Conservation (phyloP, 257 asterid species). For the Forsythia viridissima region DNA sequence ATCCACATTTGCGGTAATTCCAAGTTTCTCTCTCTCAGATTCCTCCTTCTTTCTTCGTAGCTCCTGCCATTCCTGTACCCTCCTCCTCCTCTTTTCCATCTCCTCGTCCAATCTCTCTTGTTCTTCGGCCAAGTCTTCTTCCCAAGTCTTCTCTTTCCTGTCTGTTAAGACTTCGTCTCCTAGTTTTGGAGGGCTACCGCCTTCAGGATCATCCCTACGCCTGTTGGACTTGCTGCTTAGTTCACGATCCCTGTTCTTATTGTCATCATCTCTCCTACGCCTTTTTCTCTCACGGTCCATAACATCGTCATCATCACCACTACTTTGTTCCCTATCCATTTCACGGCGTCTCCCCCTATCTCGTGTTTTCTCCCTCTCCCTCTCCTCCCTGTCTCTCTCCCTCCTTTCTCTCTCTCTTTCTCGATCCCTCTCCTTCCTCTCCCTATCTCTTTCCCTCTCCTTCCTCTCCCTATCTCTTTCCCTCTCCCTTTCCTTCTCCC, state of each 20-base stretch:
- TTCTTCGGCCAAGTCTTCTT: slow-evolving; percentile 80
- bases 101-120: slow-evolving; percentile 81
- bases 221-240: slow-evolving; percentile 36
- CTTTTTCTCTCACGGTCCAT: slow-evolving; percentile 65
- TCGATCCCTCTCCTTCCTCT: slow-evolving; percentile 15
- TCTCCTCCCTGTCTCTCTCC: slow-evolving; percentile 23
- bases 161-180: slow-evolving; percentile 38
- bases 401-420: slow-evolving; percentile 24
- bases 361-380: slow-evolving; percentile 39
- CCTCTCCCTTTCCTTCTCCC: slow-evolving; percentile 20
- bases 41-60: slow-evolving; percentile 68
- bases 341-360: slow-evolving; percentile 56
- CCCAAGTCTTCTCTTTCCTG: slow-evolving; percentile 52
- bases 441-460: slow-evolving; percentile 31
- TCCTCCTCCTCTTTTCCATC: slow-evolving; percentile 80
- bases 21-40: slow-evolving; percentile 67
- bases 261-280: slow-evolving; percentile 66
- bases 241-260: slow-evolving; percentile 49
- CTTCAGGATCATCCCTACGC: slow-evolving; percentile 51
- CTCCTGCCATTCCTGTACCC: slow-evolving; percentile 98
- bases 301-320: slow-evolving; percentile 52
- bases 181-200: slow-evolving; percentile 41
- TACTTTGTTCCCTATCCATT: slow-evolving; percentile 40
- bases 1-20: slow-evolving; percentile 43
- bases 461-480: slow-evolving; percentile 21